Conservation (phyloP, 805 yeast species). For the Candida dajiaensis region DNA sequence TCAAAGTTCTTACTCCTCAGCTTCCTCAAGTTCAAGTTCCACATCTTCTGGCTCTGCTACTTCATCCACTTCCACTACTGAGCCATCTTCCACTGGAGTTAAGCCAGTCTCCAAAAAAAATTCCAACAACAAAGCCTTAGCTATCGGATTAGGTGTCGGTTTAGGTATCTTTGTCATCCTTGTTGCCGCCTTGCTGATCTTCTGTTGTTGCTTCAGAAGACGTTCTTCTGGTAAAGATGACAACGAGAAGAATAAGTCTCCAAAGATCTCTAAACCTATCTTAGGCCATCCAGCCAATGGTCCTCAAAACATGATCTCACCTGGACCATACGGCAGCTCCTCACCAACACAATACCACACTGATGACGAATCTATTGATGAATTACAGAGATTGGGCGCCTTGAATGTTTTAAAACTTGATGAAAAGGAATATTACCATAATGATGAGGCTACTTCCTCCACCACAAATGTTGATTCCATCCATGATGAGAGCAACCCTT, state of each 20-base stretch:
- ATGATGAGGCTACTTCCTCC: constrained; percentile 40
- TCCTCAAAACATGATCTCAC: constrained; percentile 25
- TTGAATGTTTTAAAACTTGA: constrained; percentile 48
- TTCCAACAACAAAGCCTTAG: constrained; percentile 49
- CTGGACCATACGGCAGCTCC: constrained; percentile 10
- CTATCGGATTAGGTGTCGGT: constrained; percentile 87
- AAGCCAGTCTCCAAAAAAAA: neutral
- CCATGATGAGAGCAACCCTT: constrained; percentile 23
- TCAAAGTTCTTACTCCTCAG: constrained; percentile 26
- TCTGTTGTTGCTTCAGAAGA: constrained; percentile 51
- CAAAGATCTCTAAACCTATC: constrained; percentile 34
- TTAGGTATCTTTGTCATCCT: constrained; percentile 57
- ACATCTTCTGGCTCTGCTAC: constrained; percentile 18
- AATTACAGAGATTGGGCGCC: constrained; percentile 37
- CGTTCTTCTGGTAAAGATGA: constrained; percentile 28
- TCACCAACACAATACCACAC: constrained; percentile 28
- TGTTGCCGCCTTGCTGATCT: constrained; percentile 40
- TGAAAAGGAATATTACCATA: constrained; percentile 26
- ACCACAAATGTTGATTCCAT: constrained; percentile 41
- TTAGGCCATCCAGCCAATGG: constrained; percentile 31
- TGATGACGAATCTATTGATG: constrained; percentile 17
- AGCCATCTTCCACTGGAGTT: constrained; percentile 13
- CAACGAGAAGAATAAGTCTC: constrained; percentile 25
- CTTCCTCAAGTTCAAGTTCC: constrained; percentile 25
- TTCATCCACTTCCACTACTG: constrained; percentile 5